Percentiles rank a stretch among this genome's conserved stretches.
These are phyloP conservation scores for Lachnellula subtilissima DNA, from an alignment of 2,329 filamentous ascomycete genomes.

Conservation along the genomic window DNA sequence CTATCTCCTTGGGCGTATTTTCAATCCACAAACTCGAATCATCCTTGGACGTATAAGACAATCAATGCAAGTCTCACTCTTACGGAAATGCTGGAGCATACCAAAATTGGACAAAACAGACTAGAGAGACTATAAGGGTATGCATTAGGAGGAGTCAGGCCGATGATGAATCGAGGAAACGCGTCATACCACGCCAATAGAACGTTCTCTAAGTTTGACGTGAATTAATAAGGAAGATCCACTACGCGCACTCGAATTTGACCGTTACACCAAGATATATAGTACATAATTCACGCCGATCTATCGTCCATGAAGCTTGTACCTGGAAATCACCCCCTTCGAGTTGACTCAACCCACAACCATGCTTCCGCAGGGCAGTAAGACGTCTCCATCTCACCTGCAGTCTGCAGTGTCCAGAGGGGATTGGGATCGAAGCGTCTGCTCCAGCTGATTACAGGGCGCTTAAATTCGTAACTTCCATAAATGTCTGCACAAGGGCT, in stretches of 20 bases:
- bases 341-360: too few species aligned
- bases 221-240: too few species aligned
- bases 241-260: too few species aligned
- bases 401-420: neutral
- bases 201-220: too few species aligned
- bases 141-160: too few species aligned
- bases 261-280: too few species aligned
- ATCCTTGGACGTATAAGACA: neutral
- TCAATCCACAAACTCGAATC: neutral
- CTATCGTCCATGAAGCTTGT: too few species aligned
- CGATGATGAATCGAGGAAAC: too few species aligned
- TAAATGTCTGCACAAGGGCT: neutral
- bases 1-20: neutral
- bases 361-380: neutral
- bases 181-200: too few species aligned
- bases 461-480: neutral
- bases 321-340: too few species aligned
- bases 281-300: too few species aligned
- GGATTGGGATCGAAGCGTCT: neutral
- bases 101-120: neutral
- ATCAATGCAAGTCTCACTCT: neutral
- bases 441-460: neutral
- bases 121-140: neutral
- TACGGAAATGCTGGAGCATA: conserved; percentile 2
- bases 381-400: neutral